These are phyloP conservation scores for Colletotrichum paranaense DNA, from an alignment of 2,329 filamentous ascomycete species.

Conservation along the genomic window DNA sequence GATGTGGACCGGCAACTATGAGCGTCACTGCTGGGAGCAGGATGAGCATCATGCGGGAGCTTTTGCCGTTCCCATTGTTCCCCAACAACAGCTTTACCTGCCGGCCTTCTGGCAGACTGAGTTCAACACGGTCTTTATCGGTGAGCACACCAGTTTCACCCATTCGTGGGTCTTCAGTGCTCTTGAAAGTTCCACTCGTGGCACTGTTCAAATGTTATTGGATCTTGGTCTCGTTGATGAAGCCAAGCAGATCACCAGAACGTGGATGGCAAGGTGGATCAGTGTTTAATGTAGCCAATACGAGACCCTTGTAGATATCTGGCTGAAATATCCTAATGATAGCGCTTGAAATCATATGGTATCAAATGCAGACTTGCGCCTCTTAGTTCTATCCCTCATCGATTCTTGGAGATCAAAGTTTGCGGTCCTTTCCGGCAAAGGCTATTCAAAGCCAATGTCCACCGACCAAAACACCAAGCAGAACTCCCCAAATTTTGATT, in stretches of 20 bases:
- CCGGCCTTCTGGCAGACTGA: constrained; percentile 72
- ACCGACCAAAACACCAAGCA: too few relatives aligned
- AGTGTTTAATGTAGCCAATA: too few relatives aligned
- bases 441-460: too few relatives aligned
- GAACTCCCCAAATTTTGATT: too few relatives aligned
- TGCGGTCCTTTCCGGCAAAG: too few relatives aligned
- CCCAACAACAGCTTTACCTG: constrained; percentile 69
- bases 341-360: too few relatives aligned
- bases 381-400: too few relatives aligned
- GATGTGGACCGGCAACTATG: constrained; percentile 67
- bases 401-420: too few relatives aligned
- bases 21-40: constrained; percentile 69
- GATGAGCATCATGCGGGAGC: constrained; percentile 67
- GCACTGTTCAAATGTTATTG: constrained; percentile 64
- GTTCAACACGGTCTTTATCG: constrained; percentile 50
- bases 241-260: constrained; percentile 65
- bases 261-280: constrained; percentile 71
- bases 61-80: constrained; percentile 62
- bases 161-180: constrained; percentile 65
- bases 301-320: too few relatives aligned
- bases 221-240: constrained; percentile 70
- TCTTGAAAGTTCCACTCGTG: constrained; percentile 66
- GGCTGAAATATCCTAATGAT: too few relatives aligned
- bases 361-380: too few relatives aligned
- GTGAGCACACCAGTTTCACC: constrained; percentile 60